Percentiles rank a stretch among this genome's conserved stretches.
phyloP scores from a whole-genome alignment of 2,329 filamentous ascomycete species.

The Fusarium pseudoanthophilum region DNA sequence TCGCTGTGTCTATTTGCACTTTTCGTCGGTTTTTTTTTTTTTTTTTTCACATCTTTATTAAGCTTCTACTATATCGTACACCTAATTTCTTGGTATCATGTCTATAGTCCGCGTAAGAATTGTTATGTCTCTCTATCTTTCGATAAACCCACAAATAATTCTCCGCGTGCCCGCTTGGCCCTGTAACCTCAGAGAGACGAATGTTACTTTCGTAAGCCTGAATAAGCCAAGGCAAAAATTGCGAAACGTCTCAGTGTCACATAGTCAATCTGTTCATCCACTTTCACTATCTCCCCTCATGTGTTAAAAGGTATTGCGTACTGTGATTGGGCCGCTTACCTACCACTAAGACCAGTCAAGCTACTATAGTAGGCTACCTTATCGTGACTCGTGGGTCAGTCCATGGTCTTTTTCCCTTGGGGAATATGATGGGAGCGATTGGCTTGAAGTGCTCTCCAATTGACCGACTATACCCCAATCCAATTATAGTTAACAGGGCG shows the following conservation, averaged over 20 bases:
- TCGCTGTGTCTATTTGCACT: background rate
- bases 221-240: background rate
- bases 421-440: background rate
- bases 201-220: background rate
- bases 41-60: background rate
- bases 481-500: no score
- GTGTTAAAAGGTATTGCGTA: background rate
- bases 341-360: background rate
- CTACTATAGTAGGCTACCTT: background rate
- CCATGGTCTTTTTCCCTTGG: background rate
- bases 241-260: background rate
- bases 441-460: accelerated
- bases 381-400: background rate
- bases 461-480: background rate
- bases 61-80: accelerated
- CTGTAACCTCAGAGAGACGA: accelerated
- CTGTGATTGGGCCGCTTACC: background rate
- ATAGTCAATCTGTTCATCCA: background rate
- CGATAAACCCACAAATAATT: accelerated
- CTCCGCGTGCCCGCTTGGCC: accelerated
- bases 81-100: accelerated
- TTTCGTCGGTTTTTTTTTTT: accelerated
- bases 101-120: no score
- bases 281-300: background rate
- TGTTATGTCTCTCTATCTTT: accelerated